phyloP scores from a whole-genome alignment of 768 basidiomycete genomes.

The Tricholoma sp. region DNA sequence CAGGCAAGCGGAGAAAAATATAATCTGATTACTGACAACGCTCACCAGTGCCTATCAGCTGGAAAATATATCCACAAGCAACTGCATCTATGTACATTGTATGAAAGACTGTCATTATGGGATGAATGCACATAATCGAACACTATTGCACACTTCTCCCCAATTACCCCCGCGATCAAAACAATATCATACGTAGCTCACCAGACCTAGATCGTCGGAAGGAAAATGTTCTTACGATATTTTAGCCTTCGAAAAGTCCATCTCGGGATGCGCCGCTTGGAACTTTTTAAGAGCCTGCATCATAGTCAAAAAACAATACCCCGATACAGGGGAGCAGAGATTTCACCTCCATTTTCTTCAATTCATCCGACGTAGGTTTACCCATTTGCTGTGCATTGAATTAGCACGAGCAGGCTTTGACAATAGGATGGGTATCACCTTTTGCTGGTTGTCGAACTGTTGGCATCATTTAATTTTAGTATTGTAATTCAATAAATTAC shows the following conservation, averaged over 20 bases:
- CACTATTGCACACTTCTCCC: neutral
- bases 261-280: constrained; percentile 84
- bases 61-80: neutral
- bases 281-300: constrained; percentile 79
- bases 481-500: neutral
- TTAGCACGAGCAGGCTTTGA: neutral
- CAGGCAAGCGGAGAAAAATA: constrained; percentile 38
- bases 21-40: constrained; percentile 12
- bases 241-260: constrained; percentile 92
- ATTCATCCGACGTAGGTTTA: constrained; percentile 90
- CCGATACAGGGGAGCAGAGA: too few relatives aligned
- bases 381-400: constrained; percentile 71
- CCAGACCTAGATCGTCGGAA: neutral
- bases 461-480: neutral
- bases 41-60: too few relatives aligned
- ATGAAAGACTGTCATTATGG: neutral
- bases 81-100: neutral
- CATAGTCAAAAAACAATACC: constrained; percentile 1
- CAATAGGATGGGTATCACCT: constrained; percentile 31
- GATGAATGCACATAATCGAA: neutral
- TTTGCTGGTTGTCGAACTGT: constrained; percentile 77
- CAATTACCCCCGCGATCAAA: neutral
- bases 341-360: constrained; percentile 85
- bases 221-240: constrained; percentile 47
- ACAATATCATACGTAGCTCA: neutral